phyloP scores from a whole-genome alignment of 2,329 filamentous ascomycete species.

The Pseudogymnoascus sp. region DNA sequence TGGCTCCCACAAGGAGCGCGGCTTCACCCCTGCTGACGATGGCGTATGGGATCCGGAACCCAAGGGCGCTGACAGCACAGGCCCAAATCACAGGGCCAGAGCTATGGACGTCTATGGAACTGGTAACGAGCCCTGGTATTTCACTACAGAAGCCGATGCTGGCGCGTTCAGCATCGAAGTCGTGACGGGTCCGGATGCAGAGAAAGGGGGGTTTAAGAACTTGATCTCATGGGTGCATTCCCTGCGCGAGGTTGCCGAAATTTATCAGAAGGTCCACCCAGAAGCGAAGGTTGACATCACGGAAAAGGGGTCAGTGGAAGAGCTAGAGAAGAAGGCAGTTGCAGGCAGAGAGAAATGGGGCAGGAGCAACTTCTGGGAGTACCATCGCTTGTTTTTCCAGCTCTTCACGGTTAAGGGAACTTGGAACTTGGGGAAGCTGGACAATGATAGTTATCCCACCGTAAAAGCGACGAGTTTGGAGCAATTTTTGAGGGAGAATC shows the following conservation, averaged over 20 bases:
- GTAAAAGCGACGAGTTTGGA: not conserved
- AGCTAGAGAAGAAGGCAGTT: not conserved
- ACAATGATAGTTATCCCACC: not conserved
- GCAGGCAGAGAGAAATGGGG: not conserved
- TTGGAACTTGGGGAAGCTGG: constrained; percentile 5
- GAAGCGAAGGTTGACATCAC: not conserved
- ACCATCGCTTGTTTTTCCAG: constrained; percentile 5
- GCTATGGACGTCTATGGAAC: not conserved
- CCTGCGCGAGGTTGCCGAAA: constrained; percentile 5
- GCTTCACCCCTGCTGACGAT: not conserved
- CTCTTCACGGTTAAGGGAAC: constrained; percentile 8
- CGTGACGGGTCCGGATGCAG: constrained; percentile 8
- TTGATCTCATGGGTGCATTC: constrained; percentile 13
- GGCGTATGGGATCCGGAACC: not conserved
- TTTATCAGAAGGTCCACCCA: not conserved
- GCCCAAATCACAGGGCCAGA: not conserved
- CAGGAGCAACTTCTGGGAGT: constrained; percentile 1
- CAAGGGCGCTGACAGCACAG: not conserved
- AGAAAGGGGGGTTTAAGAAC: constrained; percentile 7
- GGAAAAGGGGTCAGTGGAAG: not conserved
- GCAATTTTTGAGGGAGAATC: not conserved
- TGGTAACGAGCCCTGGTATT: not conserved
- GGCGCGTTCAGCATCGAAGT: constrained; percentile 13
- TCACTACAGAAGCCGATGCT: constrained; percentile 10
- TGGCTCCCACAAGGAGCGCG: not conserved